Base-by-base conservation (phyloP, 75 land plant genomes). In the Selaginella moellendorffii region DNA sequence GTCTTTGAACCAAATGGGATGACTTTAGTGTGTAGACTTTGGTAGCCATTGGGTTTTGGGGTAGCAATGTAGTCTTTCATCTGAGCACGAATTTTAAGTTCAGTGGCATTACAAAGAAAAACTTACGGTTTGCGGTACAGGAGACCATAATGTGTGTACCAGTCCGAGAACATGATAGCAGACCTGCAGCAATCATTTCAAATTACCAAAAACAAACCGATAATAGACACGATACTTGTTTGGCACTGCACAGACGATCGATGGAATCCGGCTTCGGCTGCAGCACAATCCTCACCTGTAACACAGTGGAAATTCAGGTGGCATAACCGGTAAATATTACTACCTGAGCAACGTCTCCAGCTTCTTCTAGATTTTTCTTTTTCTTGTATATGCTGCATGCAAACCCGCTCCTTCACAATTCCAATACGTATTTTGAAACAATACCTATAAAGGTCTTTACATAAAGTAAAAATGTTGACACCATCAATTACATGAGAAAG, bases 31-130 rank as follows among this genome's bases (percentile, higher is more conserved):
- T 92, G 95, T 52, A 92, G 86, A 69, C 95, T 88, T 70, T 92
- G 95, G 59, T 92, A 92, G 26, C 97, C 97, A 81, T 92, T 92
- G 46, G 97, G 95, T 67, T 92, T 92, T 51, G 97, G 89, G 27
- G 93, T 92, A 30, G 97, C 97, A 68, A 92, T 92, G 63, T 92
- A 92, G 63, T 92, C 97, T 65, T 92, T 92, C 90, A 92, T 78
- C 95, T 88, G 86, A 1, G 46, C 14, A 51, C n/a, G 28, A 29
- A 26, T 0, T 23, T 8, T 2, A 30, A 29, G 66, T 46, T 46
- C 18, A 46, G 14, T 10, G 28, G 23, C 31, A 18, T 23, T 1
- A 22, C 2, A 5, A 25, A 29, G 17, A 28, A 23, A 2, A 23
- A 70, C 81, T 65, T 65, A 90, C 97, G 51, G 88, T 71, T 81